Conservation (phyloP, 2,329 filamentous ascomycete species). For the Sphaerostilbella broomeana region DNA sequence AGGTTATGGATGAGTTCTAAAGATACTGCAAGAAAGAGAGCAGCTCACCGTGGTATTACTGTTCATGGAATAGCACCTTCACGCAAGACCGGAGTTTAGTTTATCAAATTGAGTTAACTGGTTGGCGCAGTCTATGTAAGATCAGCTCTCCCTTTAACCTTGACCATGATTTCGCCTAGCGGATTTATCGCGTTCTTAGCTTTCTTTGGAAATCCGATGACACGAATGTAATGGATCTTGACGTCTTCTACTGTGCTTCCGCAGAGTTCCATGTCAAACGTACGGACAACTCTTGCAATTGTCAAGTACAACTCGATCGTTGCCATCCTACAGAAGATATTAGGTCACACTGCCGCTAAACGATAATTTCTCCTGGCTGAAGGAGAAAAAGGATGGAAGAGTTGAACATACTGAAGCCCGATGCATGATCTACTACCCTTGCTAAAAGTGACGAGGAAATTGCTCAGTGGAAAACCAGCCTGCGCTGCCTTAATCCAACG, state of each 20-base stretch:
- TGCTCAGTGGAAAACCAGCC: slow-evolving; percentile 10
- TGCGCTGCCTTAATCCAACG: slow-evolving; percentile 21
- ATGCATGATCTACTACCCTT: slow-evolving; percentile 19
- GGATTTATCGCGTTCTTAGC: neutral
- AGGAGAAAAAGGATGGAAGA: neutral
- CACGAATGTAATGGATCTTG: slow-evolving; percentile 9
- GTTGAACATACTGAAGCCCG: slow-evolving; percentile 17
- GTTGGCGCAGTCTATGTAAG: too few relatives aligned
- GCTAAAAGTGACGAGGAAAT: slow-evolving; percentile 15
- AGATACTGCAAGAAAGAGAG: too few relatives aligned
- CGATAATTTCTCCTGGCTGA: neutral
- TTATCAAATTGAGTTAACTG: too few relatives aligned
- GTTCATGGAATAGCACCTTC: too few relatives aligned
- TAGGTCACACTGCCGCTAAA: neutral
- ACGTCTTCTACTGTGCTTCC: slow-evolving; percentile 14
- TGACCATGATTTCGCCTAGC: slow-evolving; percentile 13
- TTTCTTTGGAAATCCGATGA: slow-evolving; percentile 13
- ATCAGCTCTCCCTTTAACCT: too few relatives aligned
- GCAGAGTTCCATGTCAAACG: slow-evolving; percentile 17
- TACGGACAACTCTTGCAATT: slow-evolving; percentile 12
- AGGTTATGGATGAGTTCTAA: too few relatives aligned
- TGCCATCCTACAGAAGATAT: slow-evolving; percentile 11
- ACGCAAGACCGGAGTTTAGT: too few relatives aligned
- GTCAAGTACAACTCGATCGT: slow-evolving; percentile 15
- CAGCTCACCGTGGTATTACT: too few relatives aligned